Evolutionary conservation across 2,329 filamentous ascomycete genomes (phyloP).

Genomic region (Penicillium palitans): DNA sequence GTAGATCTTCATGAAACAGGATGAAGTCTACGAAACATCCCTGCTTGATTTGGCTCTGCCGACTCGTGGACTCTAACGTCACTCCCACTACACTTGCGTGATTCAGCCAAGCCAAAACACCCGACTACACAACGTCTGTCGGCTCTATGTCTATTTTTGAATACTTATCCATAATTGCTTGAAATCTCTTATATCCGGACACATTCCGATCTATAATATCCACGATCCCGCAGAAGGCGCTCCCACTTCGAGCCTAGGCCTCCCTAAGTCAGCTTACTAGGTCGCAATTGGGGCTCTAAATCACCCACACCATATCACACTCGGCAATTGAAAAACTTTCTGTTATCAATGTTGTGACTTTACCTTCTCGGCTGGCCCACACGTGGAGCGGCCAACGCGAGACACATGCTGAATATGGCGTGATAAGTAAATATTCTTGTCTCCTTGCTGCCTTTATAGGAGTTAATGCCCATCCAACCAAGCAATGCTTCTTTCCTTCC

Average conservation of each 20-base stretch:
- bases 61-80: slow-evolving; percentile 26
- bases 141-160: background rate
- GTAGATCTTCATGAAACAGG: background rate
- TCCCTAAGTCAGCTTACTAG: too few species aligned
- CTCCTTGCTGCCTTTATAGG: slow-evolving; percentile 16
- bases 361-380: background rate
- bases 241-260: background rate
- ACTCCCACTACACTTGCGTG: slow-evolving; percentile 28
- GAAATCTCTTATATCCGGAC: background rate
- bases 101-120: slow-evolving; percentile 14
- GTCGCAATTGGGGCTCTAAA: slow-evolving; percentile 5
- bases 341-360: background rate
- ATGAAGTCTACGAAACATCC: background rate
- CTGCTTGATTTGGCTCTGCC: background rate
- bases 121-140: background rate
- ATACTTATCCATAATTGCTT: background rate
- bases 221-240: background rate
- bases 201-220: background rate
- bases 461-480: background rate
- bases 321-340: background rate
- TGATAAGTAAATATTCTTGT: slow-evolving; percentile 1
- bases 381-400: background rate
- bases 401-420: slow-evolving; percentile 7
- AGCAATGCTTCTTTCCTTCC: background rate
- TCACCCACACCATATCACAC: background rate